These are phyloP conservation scores for Cicer judaicum DNA, from an alignment of 306 rosid species.

Conservation along the genomic window DNA sequence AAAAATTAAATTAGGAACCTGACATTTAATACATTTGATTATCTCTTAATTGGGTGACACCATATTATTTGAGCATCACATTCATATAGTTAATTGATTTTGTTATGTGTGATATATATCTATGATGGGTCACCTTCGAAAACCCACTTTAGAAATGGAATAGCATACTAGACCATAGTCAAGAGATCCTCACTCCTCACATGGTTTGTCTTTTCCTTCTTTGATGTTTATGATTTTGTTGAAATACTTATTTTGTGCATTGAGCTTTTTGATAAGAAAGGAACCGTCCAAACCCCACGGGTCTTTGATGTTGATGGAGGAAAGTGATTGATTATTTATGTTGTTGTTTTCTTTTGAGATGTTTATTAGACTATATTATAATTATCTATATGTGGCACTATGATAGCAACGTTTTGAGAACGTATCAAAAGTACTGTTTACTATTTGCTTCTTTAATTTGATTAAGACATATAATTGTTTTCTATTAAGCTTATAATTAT, in stretches of 20 bases:
- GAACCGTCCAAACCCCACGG: conserved; percentile 62
- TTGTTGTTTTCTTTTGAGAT: conserved; percentile 49
- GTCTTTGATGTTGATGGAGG: conserved; percentile 60
- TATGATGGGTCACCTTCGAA: conserved; percentile 34
- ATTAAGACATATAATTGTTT: conserved; percentile 41
- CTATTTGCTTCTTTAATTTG: conserved; percentile 25
- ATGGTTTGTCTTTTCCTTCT: conserved; percentile 59
- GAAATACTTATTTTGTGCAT: conserved; percentile 29
- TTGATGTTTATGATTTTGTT: conserved; percentile 46
- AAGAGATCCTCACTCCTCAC: conserved; percentile 45
- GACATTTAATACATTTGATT: too few relatives aligned
- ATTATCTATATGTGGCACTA: conserved; percentile 42
- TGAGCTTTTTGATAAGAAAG: conserved; percentile 43
- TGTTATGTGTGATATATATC: neutral
- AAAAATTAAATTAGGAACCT: too few relatives aligned
- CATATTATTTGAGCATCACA: too few relatives aligned
- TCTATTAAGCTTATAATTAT: neutral
- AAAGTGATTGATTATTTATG: conserved; percentile 60
- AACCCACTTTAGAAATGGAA: conserved; percentile 41
- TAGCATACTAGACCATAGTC: conserved; percentile 36
- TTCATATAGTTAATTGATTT: neutral
- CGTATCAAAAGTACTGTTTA: conserved; percentile 40
- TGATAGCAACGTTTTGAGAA: conserved; percentile 63
- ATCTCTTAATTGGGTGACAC: too few relatives aligned
- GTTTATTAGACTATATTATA: conserved; percentile 27